phyloP scores from a whole-genome alignment of 2,329 filamentous ascomycete genomes.

The Diaporthe citriasiana region DNA sequence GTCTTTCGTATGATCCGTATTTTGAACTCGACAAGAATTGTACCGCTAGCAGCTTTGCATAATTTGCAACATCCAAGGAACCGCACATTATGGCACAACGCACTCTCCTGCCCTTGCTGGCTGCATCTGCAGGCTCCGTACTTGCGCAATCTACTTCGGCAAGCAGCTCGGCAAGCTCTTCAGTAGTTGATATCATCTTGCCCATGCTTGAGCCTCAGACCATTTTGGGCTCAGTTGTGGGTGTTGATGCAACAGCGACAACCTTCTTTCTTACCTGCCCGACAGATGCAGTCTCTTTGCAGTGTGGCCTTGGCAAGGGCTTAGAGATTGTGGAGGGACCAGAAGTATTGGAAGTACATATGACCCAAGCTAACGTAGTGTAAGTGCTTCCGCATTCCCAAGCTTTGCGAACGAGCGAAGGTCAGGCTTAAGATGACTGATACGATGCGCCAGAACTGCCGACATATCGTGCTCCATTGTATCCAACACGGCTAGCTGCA shows the following conservation, averaged over 20 bases:
- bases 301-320: slow-evolving; percentile 45
- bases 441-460: slow-evolving; percentile 35
- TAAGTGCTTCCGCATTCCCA: slow-evolving; percentile 33
- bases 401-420: background rate
- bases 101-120: slow-evolving; percentile 26
- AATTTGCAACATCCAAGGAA: background rate
- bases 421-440: background rate
- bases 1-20: background rate
- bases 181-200: slow-evolving; percentile 44
- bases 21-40: background rate
- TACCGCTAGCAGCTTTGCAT: background rate
- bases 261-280: slow-evolving; percentile 46
- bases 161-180: slow-evolving; percentile 26
- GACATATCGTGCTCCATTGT: slow-evolving; percentile 41
- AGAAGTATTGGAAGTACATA: slow-evolving; percentile 42
- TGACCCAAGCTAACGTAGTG: slow-evolving; percentile 28
- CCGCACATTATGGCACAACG: slow-evolving; percentile 16
- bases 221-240: slow-evolving; percentile 47
- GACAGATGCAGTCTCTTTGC: slow-evolving; percentile 34
- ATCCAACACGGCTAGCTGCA: slow-evolving; percentile 39
- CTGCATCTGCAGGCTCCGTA: slow-evolving; percentile 28
- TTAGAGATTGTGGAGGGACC: slow-evolving; percentile 44
- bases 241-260: slow-evolving; percentile 46
- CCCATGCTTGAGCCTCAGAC: slow-evolving; percentile 41
- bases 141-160: slow-evolving; percentile 15